phyloP scores from a whole-genome alignment of 176 grass and related monocot species.

The Oryza australiensis region DNA sequence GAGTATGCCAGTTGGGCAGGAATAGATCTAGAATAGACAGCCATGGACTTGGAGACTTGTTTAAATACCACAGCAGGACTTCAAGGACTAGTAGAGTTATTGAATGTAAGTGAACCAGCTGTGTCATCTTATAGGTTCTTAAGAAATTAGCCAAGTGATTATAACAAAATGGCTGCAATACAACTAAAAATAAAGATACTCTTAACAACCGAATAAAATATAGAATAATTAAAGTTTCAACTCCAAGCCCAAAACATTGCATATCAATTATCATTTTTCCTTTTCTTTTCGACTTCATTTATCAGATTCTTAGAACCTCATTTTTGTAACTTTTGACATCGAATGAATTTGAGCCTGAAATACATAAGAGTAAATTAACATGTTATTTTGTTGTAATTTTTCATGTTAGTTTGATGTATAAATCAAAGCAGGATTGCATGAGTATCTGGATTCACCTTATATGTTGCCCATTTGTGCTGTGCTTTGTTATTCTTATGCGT shows the following conservation, averaged over 20 bases:
- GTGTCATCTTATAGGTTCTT: neutral
- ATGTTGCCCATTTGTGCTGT: neutral
- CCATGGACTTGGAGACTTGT: neutral
- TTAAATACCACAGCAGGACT: neutral
- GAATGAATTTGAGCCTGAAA: neutral
- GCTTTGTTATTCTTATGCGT: conserved; percentile 26
- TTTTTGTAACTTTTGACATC: neutral
- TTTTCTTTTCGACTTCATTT: neutral
- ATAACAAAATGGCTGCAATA: neutral
- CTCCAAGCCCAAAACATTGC: neutral
- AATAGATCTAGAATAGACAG: neutral
- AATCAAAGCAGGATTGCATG: neutral
- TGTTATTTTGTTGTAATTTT: neutral
- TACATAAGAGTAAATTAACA: neutral
- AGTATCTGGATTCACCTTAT: neutral
- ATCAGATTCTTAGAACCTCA: no score
- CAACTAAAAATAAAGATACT: neutral
- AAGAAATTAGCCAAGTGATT: neutral
- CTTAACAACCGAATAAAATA: neutral
- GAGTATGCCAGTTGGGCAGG: neutral
- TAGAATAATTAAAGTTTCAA: neutral
- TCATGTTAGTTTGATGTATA: neutral
- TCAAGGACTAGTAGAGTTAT: neutral
- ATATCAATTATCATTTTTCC: neutral
- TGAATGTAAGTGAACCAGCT: neutral